A percentile compares a stretch with the other conserved stretches of the same genome.
phyloP scores from a whole-genome alignment of 2,329 filamentous ascomycete genomes.

The Botryotinia globosa region DNA sequence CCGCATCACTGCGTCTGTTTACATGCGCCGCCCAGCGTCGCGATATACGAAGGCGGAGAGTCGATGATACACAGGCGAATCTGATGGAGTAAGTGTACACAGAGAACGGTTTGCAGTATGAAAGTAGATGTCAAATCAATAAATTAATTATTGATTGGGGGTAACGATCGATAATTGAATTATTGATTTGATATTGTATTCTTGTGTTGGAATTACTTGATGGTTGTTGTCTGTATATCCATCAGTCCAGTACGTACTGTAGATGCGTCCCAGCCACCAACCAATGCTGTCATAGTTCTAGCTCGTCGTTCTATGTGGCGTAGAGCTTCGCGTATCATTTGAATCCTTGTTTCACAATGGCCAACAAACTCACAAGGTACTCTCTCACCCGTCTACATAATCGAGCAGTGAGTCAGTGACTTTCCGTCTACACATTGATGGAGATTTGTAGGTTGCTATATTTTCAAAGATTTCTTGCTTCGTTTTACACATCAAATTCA shows the following conservation, averaged over 20 bases:
- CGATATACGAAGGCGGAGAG: not conserved
- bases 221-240: not conserved
- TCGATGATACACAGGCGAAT: not conserved
- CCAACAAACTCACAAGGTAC: not conserved
- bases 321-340: not conserved
- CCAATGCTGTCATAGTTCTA: constrained; percentile 13
- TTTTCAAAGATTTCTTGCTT: not conserved
- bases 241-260: too few species aligned
- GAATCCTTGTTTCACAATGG: constrained; percentile 7
- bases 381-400: not conserved
- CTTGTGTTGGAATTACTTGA: not conserved
- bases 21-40: constrained; percentile 26
- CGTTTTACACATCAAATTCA: not conserved
- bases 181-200: not conserved
- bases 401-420: not conserved
- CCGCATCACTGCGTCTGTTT: constrained; percentile 24
- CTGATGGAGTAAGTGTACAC: not conserved
- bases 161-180: not conserved
- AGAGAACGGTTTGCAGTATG: not conserved
- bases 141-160: not conserved
- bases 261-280: constrained; percentile 3
- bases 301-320: constrained; percentile 4
- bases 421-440: not conserved
- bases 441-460: not conserved
- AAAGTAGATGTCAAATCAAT: not conserved